Percentiles rank a stretch among this genome's conserved stretches.
Conservation (phyloP, 345 rosid species). For the Populus tremula region DNA sequence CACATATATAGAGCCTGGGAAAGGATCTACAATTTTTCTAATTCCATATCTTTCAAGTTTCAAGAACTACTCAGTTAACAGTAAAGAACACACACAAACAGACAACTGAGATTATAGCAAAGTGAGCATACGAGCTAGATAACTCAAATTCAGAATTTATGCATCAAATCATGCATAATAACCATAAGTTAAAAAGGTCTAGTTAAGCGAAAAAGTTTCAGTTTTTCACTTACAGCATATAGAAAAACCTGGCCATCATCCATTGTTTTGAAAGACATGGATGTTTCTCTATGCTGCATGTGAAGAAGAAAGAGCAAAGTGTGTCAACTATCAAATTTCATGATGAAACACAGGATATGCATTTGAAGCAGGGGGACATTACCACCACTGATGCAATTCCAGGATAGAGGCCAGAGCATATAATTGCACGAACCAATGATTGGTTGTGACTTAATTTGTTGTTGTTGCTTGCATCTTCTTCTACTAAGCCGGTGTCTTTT, state of each 20-base stretch:
- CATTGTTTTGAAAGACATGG: slow-evolving; percentile 96
- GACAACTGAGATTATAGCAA: neutral
- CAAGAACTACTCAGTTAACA: neutral
- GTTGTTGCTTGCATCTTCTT: slow-evolving; percentile 52
- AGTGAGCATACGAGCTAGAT: neutral
- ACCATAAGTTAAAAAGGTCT: neutral
- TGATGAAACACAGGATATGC: neutral
- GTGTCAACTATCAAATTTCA: neutral
- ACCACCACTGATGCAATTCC: slow-evolving; percentile 97
- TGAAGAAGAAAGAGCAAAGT: slow-evolving; percentile 13
- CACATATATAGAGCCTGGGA: neutral
- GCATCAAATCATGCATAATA: neutral
- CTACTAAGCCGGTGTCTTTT: slow-evolving; percentile 77
- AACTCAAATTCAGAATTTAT: neutral
- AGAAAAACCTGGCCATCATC: slow-evolving; percentile 93
- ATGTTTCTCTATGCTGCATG: slow-evolving; percentile 86
- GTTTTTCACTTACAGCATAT: slow-evolving; percentile 60
- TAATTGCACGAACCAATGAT: slow-evolving; percentile 83
- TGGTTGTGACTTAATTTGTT: slow-evolving; percentile 90
- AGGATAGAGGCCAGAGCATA: slow-evolving; percentile 95
- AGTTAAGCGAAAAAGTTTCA: neutral
- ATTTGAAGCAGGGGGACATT: slow-evolving; percentile 17
- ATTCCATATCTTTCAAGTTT: neutral
- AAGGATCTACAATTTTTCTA: neutral
- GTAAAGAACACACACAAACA: neutral